Conservation (phyloP, 805 yeast species). For the Komagataella pseudopastoris region DNA sequence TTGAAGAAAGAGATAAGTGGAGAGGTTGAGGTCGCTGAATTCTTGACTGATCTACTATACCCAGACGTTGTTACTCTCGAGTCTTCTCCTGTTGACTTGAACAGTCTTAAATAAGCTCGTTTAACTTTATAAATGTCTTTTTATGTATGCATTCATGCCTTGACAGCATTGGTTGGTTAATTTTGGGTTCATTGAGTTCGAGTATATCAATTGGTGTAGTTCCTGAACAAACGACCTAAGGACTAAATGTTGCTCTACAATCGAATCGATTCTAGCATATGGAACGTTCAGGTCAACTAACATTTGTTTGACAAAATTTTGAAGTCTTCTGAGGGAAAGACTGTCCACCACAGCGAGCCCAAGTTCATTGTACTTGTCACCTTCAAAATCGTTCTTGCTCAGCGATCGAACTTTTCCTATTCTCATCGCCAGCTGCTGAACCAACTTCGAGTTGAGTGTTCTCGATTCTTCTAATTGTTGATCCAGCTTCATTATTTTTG, state of each 20-base stretch:
- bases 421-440: neutral
- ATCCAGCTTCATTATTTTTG: no score
- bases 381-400: neutral
- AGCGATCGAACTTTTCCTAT: neutral
- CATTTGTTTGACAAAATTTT: slow-evolving; percentile 10
- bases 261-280: slow-evolving; percentile 2
- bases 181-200: neutral
- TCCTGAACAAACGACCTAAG: slow-evolving; percentile 1
- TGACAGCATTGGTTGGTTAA: slow-evolving; percentile 1
- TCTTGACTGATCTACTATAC: slow-evolving; percentile 63
- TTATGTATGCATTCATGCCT: neutral
- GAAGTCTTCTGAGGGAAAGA: slow-evolving; percentile 5
- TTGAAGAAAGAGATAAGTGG: slow-evolving; percentile 65
- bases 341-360: slow-evolving; percentile 6
- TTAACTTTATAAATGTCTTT: neutral
- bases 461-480: neutral
- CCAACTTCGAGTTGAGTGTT: neutral
- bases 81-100: slow-evolving; percentile 14
- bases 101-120: slow-evolving; percentile 11
- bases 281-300: slow-evolving; percentile 5
- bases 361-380: neutral
- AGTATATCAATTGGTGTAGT: slow-evolving; percentile 1
- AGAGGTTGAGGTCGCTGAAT: slow-evolving; percentile 53
- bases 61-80: slow-evolving; percentile 50
- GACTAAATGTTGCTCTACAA: neutral